These are phyloP conservation scores for Cladophialophora psammophila DNA, from an alignment of 2,329 filamentous ascomycete species.

Conservation along the genomic window DNA sequence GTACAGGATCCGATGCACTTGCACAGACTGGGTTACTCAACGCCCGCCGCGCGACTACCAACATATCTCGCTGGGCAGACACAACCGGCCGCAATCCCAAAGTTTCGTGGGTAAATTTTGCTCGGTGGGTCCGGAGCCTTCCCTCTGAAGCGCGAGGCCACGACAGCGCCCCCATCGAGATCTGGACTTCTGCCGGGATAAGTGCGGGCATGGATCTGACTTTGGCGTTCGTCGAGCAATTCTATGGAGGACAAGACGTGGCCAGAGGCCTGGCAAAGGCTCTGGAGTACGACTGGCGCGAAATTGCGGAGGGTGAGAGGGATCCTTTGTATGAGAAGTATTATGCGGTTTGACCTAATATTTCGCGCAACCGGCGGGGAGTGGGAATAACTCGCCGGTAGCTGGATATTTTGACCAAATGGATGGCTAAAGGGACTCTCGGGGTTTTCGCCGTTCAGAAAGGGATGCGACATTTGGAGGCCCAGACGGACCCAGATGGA, in stretches of 20 bases:
- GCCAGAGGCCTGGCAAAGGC: constrained; percentile 58
- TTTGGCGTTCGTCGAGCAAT: constrained; percentile 62
- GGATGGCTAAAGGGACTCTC: background rate
- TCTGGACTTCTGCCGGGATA: constrained; percentile 72
- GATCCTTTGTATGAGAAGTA: constrained; percentile 36
- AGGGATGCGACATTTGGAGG: background rate
- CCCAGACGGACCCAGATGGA: background rate
- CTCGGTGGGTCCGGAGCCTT: constrained; percentile 63
- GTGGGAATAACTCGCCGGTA: background rate
- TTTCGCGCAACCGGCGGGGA: background rate
- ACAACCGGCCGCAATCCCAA: constrained; percentile 58
- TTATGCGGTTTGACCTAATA: constrained; percentile 16
- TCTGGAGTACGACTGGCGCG: constrained; percentile 67
- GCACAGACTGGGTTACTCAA: constrained; percentile 68
- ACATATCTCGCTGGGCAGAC: constrained; percentile 65
- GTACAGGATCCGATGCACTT: constrained; percentile 68
- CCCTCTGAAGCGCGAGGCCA: constrained; percentile 28
- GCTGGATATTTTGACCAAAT: background rate
- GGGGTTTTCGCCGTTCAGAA: background rate
- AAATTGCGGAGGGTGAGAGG: constrained; percentile 44
- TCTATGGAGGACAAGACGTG: constrained; percentile 60
- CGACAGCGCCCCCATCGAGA: constrained; percentile 34
- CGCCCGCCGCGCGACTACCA: constrained; percentile 68
- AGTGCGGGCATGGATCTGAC: constrained; percentile 69
- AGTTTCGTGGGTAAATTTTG: constrained; percentile 67